These are phyloP conservation scores for Linum usitatissimum DNA, from an alignment of 345 rosid species.

Conservation along the genomic window DNA sequence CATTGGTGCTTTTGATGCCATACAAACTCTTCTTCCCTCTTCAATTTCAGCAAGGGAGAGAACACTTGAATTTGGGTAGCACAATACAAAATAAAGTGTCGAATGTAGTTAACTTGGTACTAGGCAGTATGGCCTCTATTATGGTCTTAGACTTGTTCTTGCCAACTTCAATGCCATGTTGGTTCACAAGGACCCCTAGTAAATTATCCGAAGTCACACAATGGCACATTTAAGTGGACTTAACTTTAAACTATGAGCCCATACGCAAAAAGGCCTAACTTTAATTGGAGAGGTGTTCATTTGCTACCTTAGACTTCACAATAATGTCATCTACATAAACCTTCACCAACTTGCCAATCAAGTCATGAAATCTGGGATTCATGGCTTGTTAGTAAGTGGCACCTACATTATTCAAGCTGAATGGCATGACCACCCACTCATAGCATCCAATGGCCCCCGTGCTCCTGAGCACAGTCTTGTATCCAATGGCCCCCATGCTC, in stretches of 20 bases:
- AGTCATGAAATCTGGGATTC: slow-evolving; percentile 6
- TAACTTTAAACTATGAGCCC: not conserved
- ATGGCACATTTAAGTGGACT: not conserved
- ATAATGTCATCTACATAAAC: slow-evolving; percentile 4
- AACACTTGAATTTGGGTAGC: not conserved
- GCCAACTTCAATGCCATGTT: not conserved
- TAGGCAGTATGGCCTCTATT: not conserved
- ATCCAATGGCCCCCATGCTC: too few species aligned
- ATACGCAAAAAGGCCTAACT: not conserved
- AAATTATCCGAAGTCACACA: not conserved
- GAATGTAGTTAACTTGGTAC: not conserved
- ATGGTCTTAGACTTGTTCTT: not conserved
- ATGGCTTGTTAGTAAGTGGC: not conserved
- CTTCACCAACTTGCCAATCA: not conserved
- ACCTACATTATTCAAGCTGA: not conserved
- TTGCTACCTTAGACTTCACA: too few species aligned
- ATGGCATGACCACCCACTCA: not conserved
- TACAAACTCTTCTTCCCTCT: not conserved
- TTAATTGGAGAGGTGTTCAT: not conserved
- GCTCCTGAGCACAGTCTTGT: not conserved
- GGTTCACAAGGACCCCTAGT: not conserved
- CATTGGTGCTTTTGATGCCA: not conserved
- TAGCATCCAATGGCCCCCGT: too few species aligned
- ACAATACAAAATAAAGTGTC: not conserved
- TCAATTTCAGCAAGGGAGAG: not conserved